A percentile compares a stretch with the other conserved stretches of the same genome.
Conservation (phyloP, 345 rosid species). For the Isatis tinctoria region DNA sequence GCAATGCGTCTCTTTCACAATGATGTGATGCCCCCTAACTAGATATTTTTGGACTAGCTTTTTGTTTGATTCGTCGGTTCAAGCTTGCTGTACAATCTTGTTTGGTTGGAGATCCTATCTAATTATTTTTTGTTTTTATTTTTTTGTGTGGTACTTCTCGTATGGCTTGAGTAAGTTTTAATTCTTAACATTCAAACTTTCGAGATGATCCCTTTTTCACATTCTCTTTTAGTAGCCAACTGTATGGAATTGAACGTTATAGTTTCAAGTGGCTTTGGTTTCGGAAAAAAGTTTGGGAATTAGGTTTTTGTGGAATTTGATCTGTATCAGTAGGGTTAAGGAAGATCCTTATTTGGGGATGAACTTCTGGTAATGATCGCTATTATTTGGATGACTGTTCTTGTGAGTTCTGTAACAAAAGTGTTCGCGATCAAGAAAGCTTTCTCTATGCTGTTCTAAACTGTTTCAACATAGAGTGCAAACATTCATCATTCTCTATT, state of each 20-base stretch:
- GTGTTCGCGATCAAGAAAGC: neutral
- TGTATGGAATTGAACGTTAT: neutral
- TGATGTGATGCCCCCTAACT: constrained; percentile 12
- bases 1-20: constrained; percentile 24
- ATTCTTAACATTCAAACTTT: neutral
- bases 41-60: constrained; percentile 1
- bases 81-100: neutral
- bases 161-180: neutral
- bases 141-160: neutral
- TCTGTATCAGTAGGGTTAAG: no score
- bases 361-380: neutral
- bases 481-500: neutral
- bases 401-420: neutral
- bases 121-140: neutral
- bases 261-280: constrained; percentile 10
- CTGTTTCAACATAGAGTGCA: neutral
- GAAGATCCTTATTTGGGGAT: neutral
- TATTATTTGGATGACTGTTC: neutral
- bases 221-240: constrained; percentile 3
- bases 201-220: neutral
- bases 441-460: neutral
- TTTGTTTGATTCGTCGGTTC: constrained; percentile 8
- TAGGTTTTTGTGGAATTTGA: neutral
- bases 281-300: neutral
- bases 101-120: constrained; percentile 3